These are phyloP conservation scores for Zalaria sp. DNA, from an alignment of 2,329 filamentous ascomycete species.

Conservation along the genomic window DNA sequence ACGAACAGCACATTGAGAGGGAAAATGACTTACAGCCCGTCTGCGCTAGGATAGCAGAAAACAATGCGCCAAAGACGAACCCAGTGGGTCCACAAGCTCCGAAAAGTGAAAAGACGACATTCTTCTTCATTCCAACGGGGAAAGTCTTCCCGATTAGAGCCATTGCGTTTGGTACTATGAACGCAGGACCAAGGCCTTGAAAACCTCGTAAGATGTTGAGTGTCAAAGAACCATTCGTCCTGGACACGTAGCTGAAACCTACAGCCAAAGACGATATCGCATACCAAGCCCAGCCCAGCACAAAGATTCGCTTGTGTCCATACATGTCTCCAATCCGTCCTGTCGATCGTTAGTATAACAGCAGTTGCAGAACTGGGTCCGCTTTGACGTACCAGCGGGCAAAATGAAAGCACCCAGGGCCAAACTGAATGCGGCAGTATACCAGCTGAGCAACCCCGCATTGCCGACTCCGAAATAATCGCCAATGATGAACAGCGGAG, in stretches of 20 bases:
- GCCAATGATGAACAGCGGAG: slow-evolving; percentile 32
- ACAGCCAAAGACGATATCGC: slow-evolving; percentile 24
- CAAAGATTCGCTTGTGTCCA: slow-evolving; percentile 27
- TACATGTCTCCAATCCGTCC: slow-evolving; percentile 28
- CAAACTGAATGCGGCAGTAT: slow-evolving; percentile 27
- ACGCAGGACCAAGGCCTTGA: slow-evolving; percentile 24
- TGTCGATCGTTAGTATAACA: background rate
- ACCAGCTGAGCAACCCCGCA: slow-evolving; percentile 27
- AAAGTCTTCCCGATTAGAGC: slow-evolving; percentile 21
- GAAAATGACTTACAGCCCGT: slow-evolving; percentile 26
- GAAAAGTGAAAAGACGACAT: slow-evolving; percentile 23
- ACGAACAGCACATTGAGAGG: slow-evolving; percentile 28
- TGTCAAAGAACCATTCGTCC: slow-evolving; percentile 13
- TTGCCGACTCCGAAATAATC: slow-evolving; percentile 24
- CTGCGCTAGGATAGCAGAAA: slow-evolving; percentile 18
- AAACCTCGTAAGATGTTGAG: slow-evolving; percentile 24
- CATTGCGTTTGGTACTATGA: slow-evolving; percentile 23
- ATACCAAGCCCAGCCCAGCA: slow-evolving; percentile 25
- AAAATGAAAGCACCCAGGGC: slow-evolving; percentile 33
- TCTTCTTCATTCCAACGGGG: slow-evolving; percentile 20
- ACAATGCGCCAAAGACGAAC: slow-evolving; percentile 19
- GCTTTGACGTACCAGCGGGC: slow-evolving; percentile 16
- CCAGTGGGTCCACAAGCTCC: slow-evolving; percentile 21
- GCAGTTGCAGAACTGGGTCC: background rate
- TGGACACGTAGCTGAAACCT: slow-evolving; percentile 22